phyloP scores from a whole-genome alignment of 371 early-diverging fungal genomes.

The Actinomortierella ambigua region DNA sequence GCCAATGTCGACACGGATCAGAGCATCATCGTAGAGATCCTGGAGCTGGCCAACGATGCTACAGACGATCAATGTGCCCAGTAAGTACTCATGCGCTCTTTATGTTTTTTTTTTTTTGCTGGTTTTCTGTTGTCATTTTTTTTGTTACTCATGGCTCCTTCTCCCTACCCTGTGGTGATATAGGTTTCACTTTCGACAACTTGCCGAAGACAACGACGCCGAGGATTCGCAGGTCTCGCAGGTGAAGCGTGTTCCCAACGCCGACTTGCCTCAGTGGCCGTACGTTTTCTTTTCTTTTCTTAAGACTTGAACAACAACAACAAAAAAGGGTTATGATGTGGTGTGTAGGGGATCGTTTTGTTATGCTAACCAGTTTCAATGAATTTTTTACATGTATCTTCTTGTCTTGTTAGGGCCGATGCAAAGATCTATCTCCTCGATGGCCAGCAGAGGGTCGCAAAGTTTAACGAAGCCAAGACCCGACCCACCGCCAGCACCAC shows the following conservation, averaged over 20 bases:
- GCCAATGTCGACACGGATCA: conserved; percentile 73
- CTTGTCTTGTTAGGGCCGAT: conserved; percentile 17
- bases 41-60: conserved; percentile 66
- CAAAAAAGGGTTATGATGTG: background rate
- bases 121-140: conserved; percentile 7
- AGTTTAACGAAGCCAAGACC: conserved; percentile 65
- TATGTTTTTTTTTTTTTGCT: background rate
- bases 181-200: conserved; percentile 79
- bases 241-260: conserved; percentile 33
- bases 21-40: conserved; percentile 84
- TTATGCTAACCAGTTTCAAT: background rate
- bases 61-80: conserved; percentile 56
- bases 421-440: conserved; percentile 42
- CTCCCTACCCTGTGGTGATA: background rate
- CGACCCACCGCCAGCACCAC: conserved; percentile 5
- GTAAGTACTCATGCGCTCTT: conserved; percentile 41
- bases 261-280: conserved; percentile 57
- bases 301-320: background rate
- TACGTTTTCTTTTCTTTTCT: conserved; percentile 39
- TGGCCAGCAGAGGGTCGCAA: conserved; percentile 71
- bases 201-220: conserved; percentile 84
- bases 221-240: conserved; percentile 45
- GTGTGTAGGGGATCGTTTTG: conserved; percentile 2
- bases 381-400: background rate
- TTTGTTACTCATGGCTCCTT: background rate